These are phyloP conservation scores for Coccomyxa sp. DNA, from an alignment of 139 green algal genomes.

Conservation along the genomic window DNA sequence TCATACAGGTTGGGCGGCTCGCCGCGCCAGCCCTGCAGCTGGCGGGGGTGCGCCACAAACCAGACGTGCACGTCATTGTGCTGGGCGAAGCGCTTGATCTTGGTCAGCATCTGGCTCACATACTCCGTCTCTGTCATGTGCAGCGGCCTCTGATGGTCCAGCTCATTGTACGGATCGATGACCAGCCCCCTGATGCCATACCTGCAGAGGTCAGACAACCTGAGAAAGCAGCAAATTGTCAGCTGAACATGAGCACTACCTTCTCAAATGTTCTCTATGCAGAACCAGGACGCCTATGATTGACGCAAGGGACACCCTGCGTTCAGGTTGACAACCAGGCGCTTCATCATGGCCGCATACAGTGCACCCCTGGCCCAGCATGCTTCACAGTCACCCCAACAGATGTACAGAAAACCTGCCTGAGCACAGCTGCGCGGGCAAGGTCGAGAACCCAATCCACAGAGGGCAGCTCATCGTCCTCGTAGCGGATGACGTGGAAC, in stretches of 20 bases:
- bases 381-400: no score
- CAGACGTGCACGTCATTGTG: conserved; percentile 90
- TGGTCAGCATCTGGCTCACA: conserved; percentile 89
- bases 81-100: conserved; percentile 73
- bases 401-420: no score
- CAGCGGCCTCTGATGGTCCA: conserved; percentile 69
- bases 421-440: conserved; percentile 69
- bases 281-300: no score
- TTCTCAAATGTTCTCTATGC: no score
- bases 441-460: conserved; percentile 92
- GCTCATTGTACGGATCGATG: conserved; percentile 99
- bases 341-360: no score
- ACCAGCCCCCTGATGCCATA: conserved; percentile 93
- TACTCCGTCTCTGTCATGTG: conserved; percentile 90
- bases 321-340: no score
- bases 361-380: no score
- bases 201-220: no score
- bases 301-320: no score
- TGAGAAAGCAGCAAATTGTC: no score
- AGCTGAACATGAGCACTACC: no score
- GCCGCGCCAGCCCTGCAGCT: conserved; percentile 78
- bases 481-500: conserved; percentile 76
- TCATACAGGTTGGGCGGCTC: conserved; percentile 81
- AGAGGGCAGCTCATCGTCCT: conserved; percentile 73
- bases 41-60: conserved; percentile 93